A percentile compares a stretch with the other conserved stretches of the same genome.
Evolutionary conservation across 208 protist genomes (phyloP).

Genomic region (Porcisia hertigi): DNA sequence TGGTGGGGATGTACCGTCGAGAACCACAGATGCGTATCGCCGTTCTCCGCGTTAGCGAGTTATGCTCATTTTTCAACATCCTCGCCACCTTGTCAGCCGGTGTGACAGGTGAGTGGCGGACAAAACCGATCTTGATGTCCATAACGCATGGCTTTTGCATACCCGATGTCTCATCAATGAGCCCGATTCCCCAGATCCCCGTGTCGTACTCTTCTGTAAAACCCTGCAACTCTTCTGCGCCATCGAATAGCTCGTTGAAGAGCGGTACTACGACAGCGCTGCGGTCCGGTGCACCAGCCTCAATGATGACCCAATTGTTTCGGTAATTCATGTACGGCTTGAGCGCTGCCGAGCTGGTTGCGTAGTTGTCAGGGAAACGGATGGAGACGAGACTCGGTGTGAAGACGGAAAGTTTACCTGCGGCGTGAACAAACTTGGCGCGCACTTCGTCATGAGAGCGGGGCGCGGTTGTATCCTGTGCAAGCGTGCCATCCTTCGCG

Average conservation of each 20-base stretch:
- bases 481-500: slow-evolving; percentile 8
- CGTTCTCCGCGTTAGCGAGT: slow-evolving; percentile 37
- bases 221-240: slow-evolving; percentile 24
- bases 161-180: slow-evolving; percentile 58
- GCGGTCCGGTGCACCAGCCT: slow-evolving; percentile 25
- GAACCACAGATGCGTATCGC: slow-evolving; percentile 65
- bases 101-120: slow-evolving; percentile 75
- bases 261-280: slow-evolving; percentile 15
- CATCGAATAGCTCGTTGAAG: slow-evolving; percentile 45
- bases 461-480: not conserved
- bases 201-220: slow-evolving; percentile 47
- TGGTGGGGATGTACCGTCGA: slow-evolving; percentile 22
- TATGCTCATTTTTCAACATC: slow-evolving; percentile 48
- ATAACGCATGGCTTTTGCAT: slow-evolving; percentile 55
- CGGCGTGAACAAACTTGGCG: slow-evolving; percentile 24
- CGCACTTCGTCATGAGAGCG: slow-evolving; percentile 7
- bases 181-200: slow-evolving; percentile 49
- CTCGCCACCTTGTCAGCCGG: slow-evolving; percentile 48
- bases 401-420: slow-evolving; percentile 22
- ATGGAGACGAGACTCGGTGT: slow-evolving; percentile 22
- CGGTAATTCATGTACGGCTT: slow-evolving; percentile 5
- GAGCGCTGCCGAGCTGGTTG: slow-evolving; percentile 18
- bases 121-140: slow-evolving; percentile 77
- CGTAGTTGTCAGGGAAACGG: slow-evolving; percentile 30
- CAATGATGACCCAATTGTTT: slow-evolving; percentile 38